Conservation (phyloP, 2,329 filamentous ascomycete genomes). For the Ophiostoma sp. region DNA sequence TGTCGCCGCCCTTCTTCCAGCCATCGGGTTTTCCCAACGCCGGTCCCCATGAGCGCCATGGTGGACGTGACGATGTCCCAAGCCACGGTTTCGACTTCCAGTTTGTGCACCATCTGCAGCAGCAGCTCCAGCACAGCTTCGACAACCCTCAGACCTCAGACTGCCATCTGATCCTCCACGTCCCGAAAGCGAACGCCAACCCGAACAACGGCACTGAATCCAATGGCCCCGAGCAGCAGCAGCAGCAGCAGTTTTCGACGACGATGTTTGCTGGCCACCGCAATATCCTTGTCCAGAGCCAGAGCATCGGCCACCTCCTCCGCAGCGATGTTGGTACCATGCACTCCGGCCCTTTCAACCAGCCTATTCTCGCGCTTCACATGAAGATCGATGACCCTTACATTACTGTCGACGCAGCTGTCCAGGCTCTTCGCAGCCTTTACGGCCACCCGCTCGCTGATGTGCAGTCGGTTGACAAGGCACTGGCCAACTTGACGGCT, state of each 20-base stretch:
- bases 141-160: conserved; percentile 28
- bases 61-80: neutral
- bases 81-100: conserved; percentile 21
- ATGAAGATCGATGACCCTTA: conserved; percentile 28
- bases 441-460: conserved; percentile 29
- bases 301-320: conserved; percentile 26
- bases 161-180: conserved; percentile 28
- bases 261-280: conserved; percentile 31
- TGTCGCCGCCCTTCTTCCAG: conserved; percentile 23
- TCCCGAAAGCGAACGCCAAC: conserved; percentile 10
- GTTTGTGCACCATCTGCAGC: conserved; percentile 26
- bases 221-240: neutral
- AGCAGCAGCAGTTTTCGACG: neutral
- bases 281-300: conserved; percentile 30
- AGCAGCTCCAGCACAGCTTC: conserved; percentile 24
- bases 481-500: conserved; percentile 27
- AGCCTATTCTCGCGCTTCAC: conserved; percentile 19
- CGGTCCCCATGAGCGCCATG: neutral
- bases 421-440: conserved; percentile 29
- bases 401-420: conserved; percentile 23
- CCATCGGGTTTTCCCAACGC: conserved; percentile 17
- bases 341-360: conserved; percentile 26
- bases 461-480: conserved; percentile 23
- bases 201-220: neutral
- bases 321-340: conserved; percentile 12